Conservation (phyloP, 2,329 filamentous ascomycete genomes). For the Emericellopsis cladophorae region DNA sequence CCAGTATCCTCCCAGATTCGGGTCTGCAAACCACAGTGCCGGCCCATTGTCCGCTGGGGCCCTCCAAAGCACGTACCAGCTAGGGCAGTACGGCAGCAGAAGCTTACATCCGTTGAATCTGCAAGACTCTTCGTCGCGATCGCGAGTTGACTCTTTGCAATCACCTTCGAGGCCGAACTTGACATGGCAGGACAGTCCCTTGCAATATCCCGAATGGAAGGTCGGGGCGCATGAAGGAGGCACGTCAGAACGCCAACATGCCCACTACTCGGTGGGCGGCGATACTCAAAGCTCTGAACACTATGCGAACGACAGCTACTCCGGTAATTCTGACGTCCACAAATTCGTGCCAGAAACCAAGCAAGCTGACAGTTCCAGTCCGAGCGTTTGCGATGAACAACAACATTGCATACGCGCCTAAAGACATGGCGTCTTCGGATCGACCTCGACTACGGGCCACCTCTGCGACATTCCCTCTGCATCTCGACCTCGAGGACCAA, state of each 20-base stretch:
- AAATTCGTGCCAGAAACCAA: too few species aligned
- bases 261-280: constrained; percentile 1
- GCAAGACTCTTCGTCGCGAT: constrained; percentile 42
- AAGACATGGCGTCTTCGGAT: constrained; percentile 27
- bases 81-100: constrained; percentile 18
- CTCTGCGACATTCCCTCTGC: constrained; percentile 30
- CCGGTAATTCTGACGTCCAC: background rate
- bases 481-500: constrained; percentile 30
- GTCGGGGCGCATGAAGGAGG: too few species aligned
- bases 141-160: constrained; percentile 44
- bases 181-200: constrained; percentile 49
- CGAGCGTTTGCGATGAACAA: too few species aligned
- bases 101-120: constrained; percentile 46
- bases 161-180: constrained; percentile 47
- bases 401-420: constrained; percentile 20
- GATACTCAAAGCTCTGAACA: background rate
- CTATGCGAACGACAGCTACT: background rate
- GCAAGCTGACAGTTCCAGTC: too few species aligned
- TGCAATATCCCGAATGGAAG: constrained; percentile 42
- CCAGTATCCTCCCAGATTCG: constrained; percentile 12
- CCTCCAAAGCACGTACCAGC: constrained; percentile 18
- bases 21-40: background rate
- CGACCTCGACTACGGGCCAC: constrained; percentile 36
- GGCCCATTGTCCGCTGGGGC: constrained; percentile 7
- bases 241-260: constrained; percentile 1